Base-by-base conservation (phyloP, 352 stramenopile species). In the Globisporangium iwayamae region DNA sequence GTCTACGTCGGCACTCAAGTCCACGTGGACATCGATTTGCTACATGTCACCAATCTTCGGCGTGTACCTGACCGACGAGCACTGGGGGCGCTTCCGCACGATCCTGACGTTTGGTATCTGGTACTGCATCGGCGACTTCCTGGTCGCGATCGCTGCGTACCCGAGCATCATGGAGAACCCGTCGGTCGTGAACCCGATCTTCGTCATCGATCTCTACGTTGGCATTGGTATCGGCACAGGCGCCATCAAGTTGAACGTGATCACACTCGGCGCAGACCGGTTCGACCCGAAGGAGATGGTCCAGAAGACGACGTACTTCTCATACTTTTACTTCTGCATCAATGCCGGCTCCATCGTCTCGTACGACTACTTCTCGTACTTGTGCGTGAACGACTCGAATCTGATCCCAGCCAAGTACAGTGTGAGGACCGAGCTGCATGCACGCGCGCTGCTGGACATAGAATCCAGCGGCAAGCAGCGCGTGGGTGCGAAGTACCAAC, bases 291-390 rank as follows among this genome's bases (percentile, higher is more conserved):
- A 56, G 10, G 76, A 88, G 64, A 61, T 71, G 36, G 72, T 76
- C 16, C 63, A 87, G 25, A 81, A 87, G 50, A 69, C 75, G 16
- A 80, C 64, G 22, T 96, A 87, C 69, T 96, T 94, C 75, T 89
- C 75, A 48, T 25, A 25, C 22, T 25, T 25, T 25, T 83, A 78
- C 38, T 93, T 93, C 65, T 96, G 68, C 46, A 80, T 92, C 55
- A 92, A 93, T 67, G 67, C 91, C 45, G 85, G 87, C 22, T 74
- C 85, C 4, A 62, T 74, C 4, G 79, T 96, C 60, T 85, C 78
- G 62, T 96, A 93, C 68, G 85, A 72, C 4, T 80, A 92, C 32
- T 81, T 96, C 34, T 82, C 84, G 22, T 85, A 79, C 30, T 68
- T 96, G 20, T 90, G 74, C 34, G 82, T 94, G 52, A 79, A 96